A percentile compares a stretch with the other conserved stretches of the same genome.
Evolutionary conservation across 345 rosid genomes (phyloP).

Genomic region (Citrus australasica): DNA sequence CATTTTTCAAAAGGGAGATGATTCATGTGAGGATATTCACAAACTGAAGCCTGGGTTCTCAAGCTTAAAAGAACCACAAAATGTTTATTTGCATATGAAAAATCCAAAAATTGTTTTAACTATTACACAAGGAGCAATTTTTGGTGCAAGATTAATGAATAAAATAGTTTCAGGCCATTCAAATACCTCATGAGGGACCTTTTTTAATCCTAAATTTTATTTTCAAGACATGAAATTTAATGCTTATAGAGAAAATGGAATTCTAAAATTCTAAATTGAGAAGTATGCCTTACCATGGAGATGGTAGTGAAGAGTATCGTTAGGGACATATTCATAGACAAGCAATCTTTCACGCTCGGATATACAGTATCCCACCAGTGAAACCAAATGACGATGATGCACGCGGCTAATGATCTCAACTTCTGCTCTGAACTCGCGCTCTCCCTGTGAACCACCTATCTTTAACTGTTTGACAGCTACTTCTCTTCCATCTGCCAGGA

Average conservation of each 20-base stretch:
- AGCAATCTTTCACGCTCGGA: conserved; percentile 82
- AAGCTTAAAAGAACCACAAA: neutral
- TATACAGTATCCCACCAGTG: conserved; percentile 92
- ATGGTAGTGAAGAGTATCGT: conserved; percentile 86
- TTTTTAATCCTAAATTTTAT: neutral
- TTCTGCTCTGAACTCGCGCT: conserved; percentile 94
- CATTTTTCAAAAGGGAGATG: neutral
- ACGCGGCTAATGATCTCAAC: conserved; percentile 94
- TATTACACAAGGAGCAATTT: neutral
- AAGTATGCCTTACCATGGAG: conserved; percentile 66
- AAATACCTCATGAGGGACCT: neutral
- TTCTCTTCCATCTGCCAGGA: conserved; percentile 72
- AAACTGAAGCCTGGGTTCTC: neutral
- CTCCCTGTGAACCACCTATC: conserved; percentile 96
- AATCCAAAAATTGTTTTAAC: neutral
- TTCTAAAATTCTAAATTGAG: neutral
- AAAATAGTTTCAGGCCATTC: neutral
- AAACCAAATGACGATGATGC: conserved; percentile 98
- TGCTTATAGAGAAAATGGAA: neutral
- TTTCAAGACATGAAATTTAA: neutral
- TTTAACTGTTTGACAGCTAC: conserved; percentile 95
- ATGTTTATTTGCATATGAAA: neutral
- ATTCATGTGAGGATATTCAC: neutral
- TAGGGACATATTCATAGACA: conserved; percentile 82
- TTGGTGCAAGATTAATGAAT: neutral